phyloP scores from a whole-genome alignment of 2,329 filamentous ascomycete genomes.

The Anisogramma anomala region DNA sequence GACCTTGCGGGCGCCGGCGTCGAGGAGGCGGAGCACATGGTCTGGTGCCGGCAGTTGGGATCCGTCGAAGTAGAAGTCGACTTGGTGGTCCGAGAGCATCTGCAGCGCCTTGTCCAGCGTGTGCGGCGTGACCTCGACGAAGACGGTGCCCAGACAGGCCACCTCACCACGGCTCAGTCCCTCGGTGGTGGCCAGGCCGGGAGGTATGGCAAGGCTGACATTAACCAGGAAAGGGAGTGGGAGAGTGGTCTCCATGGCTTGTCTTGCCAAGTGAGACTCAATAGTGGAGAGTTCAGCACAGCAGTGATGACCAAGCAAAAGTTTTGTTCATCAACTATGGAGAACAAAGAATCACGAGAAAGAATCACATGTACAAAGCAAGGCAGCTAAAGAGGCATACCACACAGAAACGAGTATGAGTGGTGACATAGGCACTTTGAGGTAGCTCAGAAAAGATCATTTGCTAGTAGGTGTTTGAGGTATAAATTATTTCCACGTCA shows the following conservation, averaged over 20 bases:
- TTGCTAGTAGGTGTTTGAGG: constrained; percentile 14
- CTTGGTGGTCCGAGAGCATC: constrained; percentile 38
- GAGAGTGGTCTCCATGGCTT: constrained; percentile 51
- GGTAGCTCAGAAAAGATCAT: constrained; percentile 14
- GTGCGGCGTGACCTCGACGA: constrained; percentile 38
- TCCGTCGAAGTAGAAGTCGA: constrained; percentile 62
- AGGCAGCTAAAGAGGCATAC: constrained; percentile 6
- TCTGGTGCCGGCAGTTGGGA: constrained; percentile 55
- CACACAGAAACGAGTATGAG: constrained; percentile 7
- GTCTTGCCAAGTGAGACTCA: too few species aligned
- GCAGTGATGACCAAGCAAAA: too few species aligned
- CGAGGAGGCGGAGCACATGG: constrained; percentile 68
- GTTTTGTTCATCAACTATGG: too few species aligned
- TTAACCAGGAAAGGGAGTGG: constrained; percentile 52
- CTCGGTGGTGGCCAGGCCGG: constrained; percentile 33
- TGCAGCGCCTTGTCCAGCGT: constrained; percentile 31
- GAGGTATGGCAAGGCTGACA: constrained; percentile 43
- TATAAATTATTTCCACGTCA: too few species aligned
- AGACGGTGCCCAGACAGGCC: constrained; percentile 46
- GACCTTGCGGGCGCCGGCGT: constrained; percentile 73
- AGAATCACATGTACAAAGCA: neutral
- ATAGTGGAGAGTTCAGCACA: too few species aligned
- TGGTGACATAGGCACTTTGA: too few species aligned
- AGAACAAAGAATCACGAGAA: neutral
- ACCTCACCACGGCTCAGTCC: constrained; percentile 47